A percentile compares a stretch with the other conserved stretches of the same genome.
Evolutionary conservation across 2,329 filamentous ascomycete species (phyloP).

Genomic region (Talaromyces funiculosus): DNA sequence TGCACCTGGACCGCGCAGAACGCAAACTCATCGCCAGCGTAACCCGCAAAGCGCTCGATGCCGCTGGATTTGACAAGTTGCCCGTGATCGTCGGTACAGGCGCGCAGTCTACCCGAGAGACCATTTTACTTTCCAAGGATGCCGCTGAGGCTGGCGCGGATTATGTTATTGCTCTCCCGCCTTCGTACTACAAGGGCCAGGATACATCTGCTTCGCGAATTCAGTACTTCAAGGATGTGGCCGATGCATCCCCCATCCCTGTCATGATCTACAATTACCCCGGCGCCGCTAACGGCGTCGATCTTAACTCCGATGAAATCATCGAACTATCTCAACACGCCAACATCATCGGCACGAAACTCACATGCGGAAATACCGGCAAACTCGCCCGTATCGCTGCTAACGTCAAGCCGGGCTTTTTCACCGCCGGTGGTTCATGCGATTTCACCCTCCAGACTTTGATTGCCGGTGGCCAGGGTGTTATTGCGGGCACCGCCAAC

Average conservation of each 20-base stretch:
- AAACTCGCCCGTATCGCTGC: constrained; percentile 61
- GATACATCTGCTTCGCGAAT: constrained; percentile 57
- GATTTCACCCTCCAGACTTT: constrained; percentile 83
- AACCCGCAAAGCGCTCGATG: constrained; percentile 64
- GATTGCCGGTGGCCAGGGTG: constrained; percentile 70
- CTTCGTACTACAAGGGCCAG: constrained; percentile 66
- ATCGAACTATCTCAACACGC: constrained; percentile 51
- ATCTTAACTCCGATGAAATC: constrained; percentile 63
- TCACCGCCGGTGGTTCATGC: constrained; percentile 82
- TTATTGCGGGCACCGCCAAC: constrained; percentile 81
- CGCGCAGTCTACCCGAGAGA: constrained; percentile 67
- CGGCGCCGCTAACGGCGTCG: constrained; percentile 60
- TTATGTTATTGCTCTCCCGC: constrained; percentile 69
- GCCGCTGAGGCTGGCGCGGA: constrained; percentile 65
- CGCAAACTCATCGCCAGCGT: constrained; percentile 62
- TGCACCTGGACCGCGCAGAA: constrained; percentile 68
- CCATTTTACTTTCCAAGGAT: constrained; percentile 63
- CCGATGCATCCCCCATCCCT: constrained; percentile 55
- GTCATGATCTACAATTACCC: constrained; percentile 71
- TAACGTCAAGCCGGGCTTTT: constrained; percentile 52
- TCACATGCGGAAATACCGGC: constrained; percentile 69
- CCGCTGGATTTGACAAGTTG: constrained; percentile 58
- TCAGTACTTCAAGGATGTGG: constrained; percentile 62
- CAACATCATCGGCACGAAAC: constrained; percentile 65
- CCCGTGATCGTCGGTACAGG: constrained; percentile 73